Percentiles rank a stretch among this genome's conserved stretches.
These are phyloP conservation scores for Backusella psychrophila DNA, from an alignment of 192 early-diverging fungal genomes.

Conservation along the genomic window DNA sequence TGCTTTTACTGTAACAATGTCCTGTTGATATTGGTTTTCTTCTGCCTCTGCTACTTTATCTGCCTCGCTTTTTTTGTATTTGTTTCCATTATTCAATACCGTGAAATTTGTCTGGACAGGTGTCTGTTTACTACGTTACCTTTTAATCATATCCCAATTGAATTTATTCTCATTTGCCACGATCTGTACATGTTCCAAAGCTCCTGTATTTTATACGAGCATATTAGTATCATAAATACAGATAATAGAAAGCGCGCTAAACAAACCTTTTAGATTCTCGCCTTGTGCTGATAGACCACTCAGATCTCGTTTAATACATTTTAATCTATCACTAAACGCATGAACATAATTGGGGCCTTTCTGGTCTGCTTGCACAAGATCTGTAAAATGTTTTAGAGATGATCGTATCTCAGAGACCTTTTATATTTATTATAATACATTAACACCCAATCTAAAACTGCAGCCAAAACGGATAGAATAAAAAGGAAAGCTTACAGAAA, in stretches of 20 bases:
- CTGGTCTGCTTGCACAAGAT: constrained; percentile 11
- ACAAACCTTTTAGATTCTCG: constrained; percentile 15
- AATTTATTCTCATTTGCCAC: background rate
- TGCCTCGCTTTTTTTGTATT: background rate
- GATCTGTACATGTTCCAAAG: constrained; percentile 17
- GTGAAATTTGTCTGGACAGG: background rate
- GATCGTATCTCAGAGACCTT: constrained; percentile 24
- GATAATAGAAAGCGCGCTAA: background rate
- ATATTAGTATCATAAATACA: background rate
- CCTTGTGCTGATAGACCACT: constrained; percentile 6
- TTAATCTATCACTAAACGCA: constrained; percentile 13
- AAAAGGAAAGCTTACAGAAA: background rate
- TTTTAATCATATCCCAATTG: constrained; percentile 16
- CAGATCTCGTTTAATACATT: constrained; percentile 14
- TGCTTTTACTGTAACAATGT: background rate
- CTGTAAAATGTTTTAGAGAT: constrained; percentile 16
- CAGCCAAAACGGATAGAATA: background rate
- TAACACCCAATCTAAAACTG: background rate
- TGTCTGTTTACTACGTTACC: background rate
- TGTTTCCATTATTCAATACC: background rate
- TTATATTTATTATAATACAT: background rate
- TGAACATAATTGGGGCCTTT: constrained; percentile 23
- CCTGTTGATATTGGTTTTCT: background rate
- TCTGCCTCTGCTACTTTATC: constrained; percentile 12
- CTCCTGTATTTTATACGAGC: background rate